phyloP scores from a whole-genome alignment of 2,329 filamentous ascomycete species.

The Colletotrichum costaricense region DNA sequence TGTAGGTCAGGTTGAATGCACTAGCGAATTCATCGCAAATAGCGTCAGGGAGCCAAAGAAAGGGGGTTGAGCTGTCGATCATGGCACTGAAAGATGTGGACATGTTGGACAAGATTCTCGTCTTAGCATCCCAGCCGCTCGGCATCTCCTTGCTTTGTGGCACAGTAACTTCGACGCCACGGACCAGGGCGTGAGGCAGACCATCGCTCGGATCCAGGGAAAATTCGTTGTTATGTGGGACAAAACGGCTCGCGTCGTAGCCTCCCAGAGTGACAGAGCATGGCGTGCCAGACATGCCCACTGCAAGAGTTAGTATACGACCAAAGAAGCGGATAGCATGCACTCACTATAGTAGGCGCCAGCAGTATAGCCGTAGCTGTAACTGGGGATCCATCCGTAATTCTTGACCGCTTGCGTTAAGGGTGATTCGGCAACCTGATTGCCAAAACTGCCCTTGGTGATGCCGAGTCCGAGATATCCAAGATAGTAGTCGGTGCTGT shows the following conservation, averaged over 20 bases:
- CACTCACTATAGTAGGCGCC: slow-evolving; percentile 77
- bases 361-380: slow-evolving; percentile 81
- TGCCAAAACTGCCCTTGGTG: slow-evolving; percentile 62
- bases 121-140: slow-evolving; percentile 52
- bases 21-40: slow-evolving; percentile 74
- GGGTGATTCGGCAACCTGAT: slow-evolving; percentile 60
- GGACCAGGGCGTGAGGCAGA: slow-evolving; percentile 68
- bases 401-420: slow-evolving; percentile 69
- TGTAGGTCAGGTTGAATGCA: slow-evolving; percentile 73
- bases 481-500: slow-evolving; percentile 65
- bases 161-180: slow-evolving; percentile 62
- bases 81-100: slow-evolving; percentile 61
- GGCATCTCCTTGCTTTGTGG: slow-evolving; percentile 45
- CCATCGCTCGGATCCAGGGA: slow-evolving; percentile 64
- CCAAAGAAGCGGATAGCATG: slow-evolving; percentile 26
- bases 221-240: slow-evolving; percentile 71
- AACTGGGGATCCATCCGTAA: slow-evolving; percentile 72
- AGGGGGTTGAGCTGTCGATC: slow-evolving; percentile 74
- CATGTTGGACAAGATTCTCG: slow-evolving; percentile 54
- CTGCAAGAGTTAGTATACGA: slow-evolving; percentile 45
- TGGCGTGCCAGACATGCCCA: slow-evolving; percentile 53
- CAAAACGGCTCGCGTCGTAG: slow-evolving; percentile 73
- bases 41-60: slow-evolving; percentile 69
- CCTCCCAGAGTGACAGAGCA: slow-evolving; percentile 76
- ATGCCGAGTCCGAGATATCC: slow-evolving; percentile 69